Base-by-base conservation (phyloP, 768 basidiomycete species). In the Strobilomyces dryophilus region DNA sequence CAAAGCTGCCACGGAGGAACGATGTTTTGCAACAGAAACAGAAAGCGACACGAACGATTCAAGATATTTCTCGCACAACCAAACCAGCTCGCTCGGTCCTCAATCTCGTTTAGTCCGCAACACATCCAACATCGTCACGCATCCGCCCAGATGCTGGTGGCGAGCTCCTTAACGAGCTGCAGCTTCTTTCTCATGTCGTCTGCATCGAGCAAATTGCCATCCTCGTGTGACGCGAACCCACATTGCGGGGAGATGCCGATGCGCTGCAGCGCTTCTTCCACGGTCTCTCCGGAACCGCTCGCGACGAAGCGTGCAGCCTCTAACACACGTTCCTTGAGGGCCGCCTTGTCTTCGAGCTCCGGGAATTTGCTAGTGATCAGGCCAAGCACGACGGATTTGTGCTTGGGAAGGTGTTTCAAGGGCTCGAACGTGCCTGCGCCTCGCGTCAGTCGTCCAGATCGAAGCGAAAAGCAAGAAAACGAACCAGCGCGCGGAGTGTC, bases 181-280 rank as follows among this genome's bases (percentile, higher is more conserved):
- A 67, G 20, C 45, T 66, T 66, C 20, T 47, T 57, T 45, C 62
- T 62, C 61, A 76, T 71, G 46, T 76, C 73, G 5, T 69, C 66
- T 18, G 63, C 60, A 5, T 49, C 53, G n/a, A 79, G 68, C 34
- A 59, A 53, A 58, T 79, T 80, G 0, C 78, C 77, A 37, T 77
- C 76, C 2, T 71, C 63, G 53, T 77, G 77, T 6, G 70, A 73
- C 12, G 77, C 77, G 55, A 79, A 79, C 11, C 79, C 79, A 48
- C 79, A 81, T 62, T 80, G 79, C 1, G 78, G 75, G 20, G 73
- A 74, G 52, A 80, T 68, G 47, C 70, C 67, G 21, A 80, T 69
- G 50, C 73, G 74, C 41, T 54, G 35, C 32, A 60, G 2, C 8
- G 78, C 78, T 49, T 74, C 71, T 47, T 74, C 74, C 42, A 67